phyloP scores from a whole-genome alignment of 2,329 filamentous ascomycete species.

The Atkinsonella hypoxylon region DNA sequence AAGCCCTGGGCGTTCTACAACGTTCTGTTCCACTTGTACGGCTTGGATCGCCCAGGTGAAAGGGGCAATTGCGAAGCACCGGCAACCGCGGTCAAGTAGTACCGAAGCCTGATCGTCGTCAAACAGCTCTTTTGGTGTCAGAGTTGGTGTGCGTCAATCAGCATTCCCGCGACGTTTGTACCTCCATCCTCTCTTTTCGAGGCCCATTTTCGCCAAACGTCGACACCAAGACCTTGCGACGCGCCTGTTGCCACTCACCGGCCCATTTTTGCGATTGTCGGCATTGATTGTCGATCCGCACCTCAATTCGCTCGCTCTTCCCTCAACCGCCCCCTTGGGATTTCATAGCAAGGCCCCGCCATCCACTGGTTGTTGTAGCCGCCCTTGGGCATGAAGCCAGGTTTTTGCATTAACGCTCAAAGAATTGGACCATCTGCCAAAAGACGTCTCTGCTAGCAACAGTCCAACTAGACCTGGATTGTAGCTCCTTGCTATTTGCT shows the following conservation, averaged over 20 bases:
- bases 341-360: slow-evolving; percentile 1
- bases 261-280: not conserved
- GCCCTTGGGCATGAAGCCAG: slow-evolving; percentile 2
- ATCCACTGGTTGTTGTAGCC: not conserved
- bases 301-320: not conserved
- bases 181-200: not conserved
- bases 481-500: not conserved
- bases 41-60: not conserved
- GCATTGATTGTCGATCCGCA: slow-evolving; percentile 3
- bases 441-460: not conserved
- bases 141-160: not conserved
- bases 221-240: slow-evolving; percentile 1
- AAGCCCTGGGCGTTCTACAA: not conserved
- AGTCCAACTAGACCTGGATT: not conserved
- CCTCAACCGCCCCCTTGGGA: not conserved
- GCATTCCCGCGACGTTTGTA: not conserved
- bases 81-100: not conserved
- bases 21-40: not conserved
- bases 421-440: slow-evolving; percentile 1
- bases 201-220: not conserved
- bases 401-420: slow-evolving; percentile 1
- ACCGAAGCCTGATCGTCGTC: not conserved
- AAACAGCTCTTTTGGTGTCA: not conserved
- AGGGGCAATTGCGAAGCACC: not conserved
- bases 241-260: not conserved